phyloP scores from a whole-genome alignment of 2,329 filamentous ascomycete species.

The Cladosporium sp. region DNA sequence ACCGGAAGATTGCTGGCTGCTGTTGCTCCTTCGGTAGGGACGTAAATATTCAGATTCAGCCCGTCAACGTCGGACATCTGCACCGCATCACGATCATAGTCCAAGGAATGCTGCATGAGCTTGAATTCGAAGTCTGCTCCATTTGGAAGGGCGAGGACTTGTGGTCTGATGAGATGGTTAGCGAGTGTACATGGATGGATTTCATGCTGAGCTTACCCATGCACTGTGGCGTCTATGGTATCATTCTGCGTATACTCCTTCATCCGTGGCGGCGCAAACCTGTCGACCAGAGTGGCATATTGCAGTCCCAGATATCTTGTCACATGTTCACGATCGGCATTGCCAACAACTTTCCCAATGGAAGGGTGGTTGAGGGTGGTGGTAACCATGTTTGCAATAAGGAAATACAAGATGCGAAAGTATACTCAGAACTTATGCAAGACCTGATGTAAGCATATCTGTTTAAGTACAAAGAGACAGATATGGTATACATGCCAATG shows the following conservation, averaged over 20 bases:
- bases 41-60: constrained; percentile 56
- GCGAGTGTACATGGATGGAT: not conserved
- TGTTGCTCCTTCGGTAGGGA: constrained; percentile 37
- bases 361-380: constrained; percentile 24
- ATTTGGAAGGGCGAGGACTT: constrained; percentile 43
- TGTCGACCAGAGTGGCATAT: constrained; percentile 43
- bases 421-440: not conserved
- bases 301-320: constrained; percentile 43
- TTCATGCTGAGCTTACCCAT: constrained; percentile 34
- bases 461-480: not conserved
- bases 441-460: not conserved
- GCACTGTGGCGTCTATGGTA: constrained; percentile 39
- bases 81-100: constrained; percentile 36
- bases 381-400: not conserved
- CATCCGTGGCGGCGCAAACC: constrained; percentile 40
- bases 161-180: constrained; percentile 35
- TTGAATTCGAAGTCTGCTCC: constrained; percentile 51
- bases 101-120: constrained; percentile 53
- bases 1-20: constrained; percentile 46
- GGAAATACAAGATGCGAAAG: not conserved
- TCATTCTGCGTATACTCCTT: constrained; percentile 31
- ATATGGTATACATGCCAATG: not conserved
- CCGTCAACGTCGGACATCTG: constrained; percentile 50
- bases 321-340: constrained; percentile 28
- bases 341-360: constrained; percentile 32